Conservation (phyloP, 345 rosid species). For the Limnanthes douglasii region DNA sequence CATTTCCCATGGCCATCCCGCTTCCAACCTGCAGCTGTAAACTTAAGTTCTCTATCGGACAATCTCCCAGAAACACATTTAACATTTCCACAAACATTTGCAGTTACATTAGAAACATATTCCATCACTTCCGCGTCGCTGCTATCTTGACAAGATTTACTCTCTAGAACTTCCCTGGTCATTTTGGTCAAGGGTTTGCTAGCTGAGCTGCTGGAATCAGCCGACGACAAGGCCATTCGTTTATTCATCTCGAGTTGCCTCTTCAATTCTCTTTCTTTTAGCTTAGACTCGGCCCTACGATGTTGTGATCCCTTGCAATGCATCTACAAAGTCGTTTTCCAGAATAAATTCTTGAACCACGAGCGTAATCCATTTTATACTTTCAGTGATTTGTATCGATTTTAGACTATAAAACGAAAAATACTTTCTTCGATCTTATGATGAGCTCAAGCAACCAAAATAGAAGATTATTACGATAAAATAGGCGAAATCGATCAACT, state of each 20-base stretch:
- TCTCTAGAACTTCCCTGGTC: conserved; percentile 13
- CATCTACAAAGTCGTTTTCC: conserved; percentile 14
- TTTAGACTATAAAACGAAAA: too few relatives aligned
- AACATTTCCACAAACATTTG: background rate
- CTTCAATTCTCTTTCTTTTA: conserved; percentile 16
- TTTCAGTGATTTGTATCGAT: too few relatives aligned
- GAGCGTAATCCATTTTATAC: too few relatives aligned
- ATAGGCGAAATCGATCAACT: background rate
- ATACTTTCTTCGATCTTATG: too few relatives aligned
- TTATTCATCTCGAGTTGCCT: conserved; percentile 18
- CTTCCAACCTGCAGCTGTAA: conserved; percentile 45
- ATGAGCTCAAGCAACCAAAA: too few relatives aligned
- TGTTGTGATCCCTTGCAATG: conserved; percentile 38
- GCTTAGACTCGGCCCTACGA: conserved; percentile 18
- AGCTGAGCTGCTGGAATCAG: conserved; percentile 4
- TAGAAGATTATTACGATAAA: too few relatives aligned
- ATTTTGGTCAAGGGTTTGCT: conserved; percentile 24
- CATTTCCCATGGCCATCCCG: conserved; percentile 35
- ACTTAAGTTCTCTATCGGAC: conserved; percentile 23
- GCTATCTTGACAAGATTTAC: background rate
- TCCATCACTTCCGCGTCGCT: too few relatives aligned
- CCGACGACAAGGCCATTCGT: conserved; percentile 17
- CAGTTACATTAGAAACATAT: too few relatives aligned
- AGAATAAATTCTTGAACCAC: too few relatives aligned
- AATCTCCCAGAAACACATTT: conserved; percentile 5